Base-by-base conservation (phyloP, 306 rosid species). In the Bauhinia variegata region DNA sequence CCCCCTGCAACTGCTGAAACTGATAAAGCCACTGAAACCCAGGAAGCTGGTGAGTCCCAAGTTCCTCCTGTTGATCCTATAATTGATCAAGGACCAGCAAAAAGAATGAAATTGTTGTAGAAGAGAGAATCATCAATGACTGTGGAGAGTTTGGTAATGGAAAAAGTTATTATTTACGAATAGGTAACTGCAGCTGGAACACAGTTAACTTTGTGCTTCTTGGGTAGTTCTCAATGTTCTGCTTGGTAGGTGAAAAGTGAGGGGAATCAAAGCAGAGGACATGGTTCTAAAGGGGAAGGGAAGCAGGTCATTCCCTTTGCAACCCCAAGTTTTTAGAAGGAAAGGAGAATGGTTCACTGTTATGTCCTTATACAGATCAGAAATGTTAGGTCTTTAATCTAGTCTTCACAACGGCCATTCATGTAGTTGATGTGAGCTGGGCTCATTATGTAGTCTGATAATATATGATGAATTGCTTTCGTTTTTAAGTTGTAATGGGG, bases 61-160 rank as follows among this genome's bases (percentile, higher is more conserved):
- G 88, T 74, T 53, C 90, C 92, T 70, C 3, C 77, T 2, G 74
- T 83, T 47, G 96, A 90, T 85, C 97, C 98, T 63, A 86, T 93
- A 51, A 77, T 88, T 56, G 96, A 93, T 77, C 96, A 88, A 80
- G 96, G 96, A 46, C 99, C 95, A 5, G 78, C 96, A 52, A 93
- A 88, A 79, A 93, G 96, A 73, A 86, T 85, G 85, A 90, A 83
- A 73, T 63, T 84, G 73, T 85, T 59, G 36, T 19, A 57, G 39
- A 8, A 31, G 69, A 13, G 51, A n/a, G 42, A 71, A 71, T 54
- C 49, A 1, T 9, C 55, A 39, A 14, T 39, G 15, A 44, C 49
- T 60, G 19, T 60, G 38, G 64, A 53, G 37, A 59, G 2, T 23
- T 23, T 1, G 28, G 28, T 39, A 23, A 44, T 16, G 31, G 52